phyloP scores from a whole-genome alignment of 1,284 basidiomycete species.

The Fomitiporia mediterranea region DNA sequence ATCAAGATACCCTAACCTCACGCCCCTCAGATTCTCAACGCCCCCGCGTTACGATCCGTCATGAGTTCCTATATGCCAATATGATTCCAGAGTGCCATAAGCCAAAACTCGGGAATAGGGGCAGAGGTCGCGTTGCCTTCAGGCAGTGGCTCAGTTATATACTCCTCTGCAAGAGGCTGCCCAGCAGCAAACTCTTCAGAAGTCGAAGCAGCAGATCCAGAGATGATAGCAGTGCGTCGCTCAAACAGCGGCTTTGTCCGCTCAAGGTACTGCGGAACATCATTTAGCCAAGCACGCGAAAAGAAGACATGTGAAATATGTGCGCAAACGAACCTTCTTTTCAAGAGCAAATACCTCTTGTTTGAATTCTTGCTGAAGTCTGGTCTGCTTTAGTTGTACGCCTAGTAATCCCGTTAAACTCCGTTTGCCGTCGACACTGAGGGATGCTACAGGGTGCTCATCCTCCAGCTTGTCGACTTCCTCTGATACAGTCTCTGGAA shows the following conservation, averaged over 20 bases:
- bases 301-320: too few relatives aligned
- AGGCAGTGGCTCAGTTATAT: constrained; percentile 56
- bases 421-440: constrained; percentile 79
- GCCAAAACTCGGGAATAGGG: constrained; percentile 96
- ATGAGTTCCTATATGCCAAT: constrained; percentile 83
- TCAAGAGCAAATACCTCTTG: constrained; percentile 94
- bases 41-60: constrained; percentile 88
- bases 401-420: constrained; percentile 93
- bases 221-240: constrained; percentile 81
- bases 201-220: constrained; percentile 73
- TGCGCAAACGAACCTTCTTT: constrained; percentile 87
- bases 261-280: constrained; percentile 66
- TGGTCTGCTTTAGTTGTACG: constrained; percentile 88
- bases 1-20: constrained; percentile 62
- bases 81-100: constrained; percentile 93
- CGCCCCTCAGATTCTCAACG: constrained; percentile 62
- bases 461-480: constrained; percentile 28
- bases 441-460: constrained; percentile 53
- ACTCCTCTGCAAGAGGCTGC: constrained; percentile 62
- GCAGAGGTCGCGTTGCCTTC: constrained; percentile 33
- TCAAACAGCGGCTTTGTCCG: constrained; percentile 86
- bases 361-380: constrained; percentile 95
- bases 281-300: constrained; percentile 76
- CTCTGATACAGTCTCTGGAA: constrained; percentile 61
- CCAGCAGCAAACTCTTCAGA: constrained; percentile 82